These are phyloP conservation scores for Trichoderma semiorbis DNA, from an alignment of 2,329 filamentous ascomycete genomes.

Conservation along the genomic window DNA sequence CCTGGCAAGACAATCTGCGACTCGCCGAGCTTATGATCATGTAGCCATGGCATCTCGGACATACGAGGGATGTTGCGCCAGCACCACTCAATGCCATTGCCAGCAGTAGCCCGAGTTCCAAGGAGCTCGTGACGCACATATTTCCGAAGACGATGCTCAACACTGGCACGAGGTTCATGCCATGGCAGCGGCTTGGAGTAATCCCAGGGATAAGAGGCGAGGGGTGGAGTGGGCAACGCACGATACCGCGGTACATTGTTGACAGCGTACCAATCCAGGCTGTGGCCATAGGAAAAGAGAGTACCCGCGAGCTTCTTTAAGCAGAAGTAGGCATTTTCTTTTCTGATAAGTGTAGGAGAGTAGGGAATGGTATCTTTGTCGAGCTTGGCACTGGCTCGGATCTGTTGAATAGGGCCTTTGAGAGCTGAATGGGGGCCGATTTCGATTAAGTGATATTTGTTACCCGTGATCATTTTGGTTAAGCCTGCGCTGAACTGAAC, in stretches of 20 bases:
- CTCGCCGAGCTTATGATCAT: constrained; percentile 52
- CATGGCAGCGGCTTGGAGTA: constrained; percentile 29
- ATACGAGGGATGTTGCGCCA: constrained; percentile 48
- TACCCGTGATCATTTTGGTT: constrained; percentile 14
- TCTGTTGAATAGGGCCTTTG: constrained; percentile 45
- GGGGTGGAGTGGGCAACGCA: constrained; percentile 15
- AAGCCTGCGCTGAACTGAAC: constrained; percentile 32
- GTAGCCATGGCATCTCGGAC: constrained; percentile 51
- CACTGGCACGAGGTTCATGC: constrained; percentile 27
- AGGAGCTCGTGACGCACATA: constrained; percentile 41
- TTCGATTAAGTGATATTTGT: constrained; percentile 33
- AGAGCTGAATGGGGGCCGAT: constrained; percentile 48
- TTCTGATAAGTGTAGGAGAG: constrained; percentile 37
- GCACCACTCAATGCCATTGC: constrained; percentile 30
- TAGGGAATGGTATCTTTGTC: constrained; percentile 31
- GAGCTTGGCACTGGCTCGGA: constrained; percentile 38
- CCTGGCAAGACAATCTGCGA: constrained; percentile 45
- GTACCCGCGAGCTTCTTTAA: constrained; percentile 34
- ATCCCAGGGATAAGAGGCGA: constrained; percentile 34
- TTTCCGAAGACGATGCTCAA: constrained; percentile 36
- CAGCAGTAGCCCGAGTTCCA: constrained; percentile 30
- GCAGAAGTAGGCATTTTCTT: constrained; percentile 33
- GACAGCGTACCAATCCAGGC: constrained; percentile 36
- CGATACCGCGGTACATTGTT: neutral
- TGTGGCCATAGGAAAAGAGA: constrained; percentile 41